Conservation (phyloP, 2,329 filamentous ascomycete genomes). For the Fusarium fujikuroi region DNA sequence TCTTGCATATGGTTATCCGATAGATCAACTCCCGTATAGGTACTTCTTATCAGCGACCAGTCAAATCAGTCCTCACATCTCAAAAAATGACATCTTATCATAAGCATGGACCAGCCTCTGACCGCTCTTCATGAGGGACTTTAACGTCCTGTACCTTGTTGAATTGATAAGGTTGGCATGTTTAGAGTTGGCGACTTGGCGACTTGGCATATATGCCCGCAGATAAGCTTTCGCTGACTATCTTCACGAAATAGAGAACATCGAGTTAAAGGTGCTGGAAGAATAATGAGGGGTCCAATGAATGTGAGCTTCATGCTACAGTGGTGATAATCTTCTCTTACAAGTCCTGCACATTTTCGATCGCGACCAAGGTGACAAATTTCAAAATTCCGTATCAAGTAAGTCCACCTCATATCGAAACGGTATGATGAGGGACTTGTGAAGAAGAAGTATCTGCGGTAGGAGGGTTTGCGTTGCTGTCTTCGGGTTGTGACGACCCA, state of each 20-base stretch:
- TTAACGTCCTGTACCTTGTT: neutral
- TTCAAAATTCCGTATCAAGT: neutral
- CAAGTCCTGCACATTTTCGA: neutral
- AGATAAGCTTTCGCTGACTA: neutral
- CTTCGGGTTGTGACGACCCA: too few relatives aligned
- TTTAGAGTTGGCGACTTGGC: neutral
- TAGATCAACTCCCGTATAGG: slow-evolving; percentile 10
- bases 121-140: neutral
- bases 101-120: slow-evolving; percentile 17
- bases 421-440: fast-evolving
- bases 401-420: fast-evolving
- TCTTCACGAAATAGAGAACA: neutral
- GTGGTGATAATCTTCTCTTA: neutral
- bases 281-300: fast-evolving
- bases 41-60: neutral
- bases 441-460: fast-evolving
- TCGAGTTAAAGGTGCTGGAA: fast-evolving
- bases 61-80: neutral
- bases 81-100: neutral
- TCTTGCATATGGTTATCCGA: slow-evolving; percentile 2
- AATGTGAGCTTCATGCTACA: neutral
- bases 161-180: neutral
- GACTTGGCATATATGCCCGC: neutral
- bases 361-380: fast-evolving
- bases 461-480: neutral